phyloP scores from a whole-genome alignment of 768 basidiomycete genomes.

The Amanita polypyramis region DNA sequence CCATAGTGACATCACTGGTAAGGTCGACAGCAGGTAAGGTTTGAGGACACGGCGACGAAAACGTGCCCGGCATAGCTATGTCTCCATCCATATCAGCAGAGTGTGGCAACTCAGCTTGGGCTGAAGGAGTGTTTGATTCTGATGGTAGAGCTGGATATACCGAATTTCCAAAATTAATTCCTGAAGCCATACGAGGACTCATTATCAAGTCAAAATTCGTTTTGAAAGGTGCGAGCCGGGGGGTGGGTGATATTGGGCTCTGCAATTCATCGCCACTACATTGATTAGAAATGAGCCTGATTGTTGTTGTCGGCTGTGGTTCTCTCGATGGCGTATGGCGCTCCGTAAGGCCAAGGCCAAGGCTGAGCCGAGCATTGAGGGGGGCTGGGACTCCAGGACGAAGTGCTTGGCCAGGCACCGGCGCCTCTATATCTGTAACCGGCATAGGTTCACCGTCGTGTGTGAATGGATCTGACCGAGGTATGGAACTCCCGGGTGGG shows the following conservation, averaged over 20 bases:
- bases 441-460: constrained; percentile 16
- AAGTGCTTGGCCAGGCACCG: constrained; percentile 49
- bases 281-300: constrained; percentile 33
- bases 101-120: not conserved
- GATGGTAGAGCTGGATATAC: constrained; percentile 28
- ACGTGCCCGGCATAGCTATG: constrained; percentile 25
- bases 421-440: constrained; percentile 21
- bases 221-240: constrained; percentile 53
- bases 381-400: constrained; percentile 56
- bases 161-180: constrained; percentile 14
- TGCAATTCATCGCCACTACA: not conserved
- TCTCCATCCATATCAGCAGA: constrained; percentile 16
- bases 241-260: constrained; percentile 28
- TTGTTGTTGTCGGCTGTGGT: constrained; percentile 38
- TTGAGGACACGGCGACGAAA: constrained; percentile 7
- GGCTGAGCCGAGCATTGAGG: constrained; percentile 46
- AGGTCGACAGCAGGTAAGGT: not conserved
- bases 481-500: constrained; percentile 7
- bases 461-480: constrained; percentile 33
- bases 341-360: constrained; percentile 31
- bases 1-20: not conserved
- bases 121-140: constrained; percentile 7
- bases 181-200: constrained; percentile 28
- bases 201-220: constrained; percentile 62
- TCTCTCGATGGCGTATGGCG: constrained; percentile 30